Conservation (phyloP, 2,329 filamentous ascomycete genomes). For the Colletotrichum filicis region DNA sequence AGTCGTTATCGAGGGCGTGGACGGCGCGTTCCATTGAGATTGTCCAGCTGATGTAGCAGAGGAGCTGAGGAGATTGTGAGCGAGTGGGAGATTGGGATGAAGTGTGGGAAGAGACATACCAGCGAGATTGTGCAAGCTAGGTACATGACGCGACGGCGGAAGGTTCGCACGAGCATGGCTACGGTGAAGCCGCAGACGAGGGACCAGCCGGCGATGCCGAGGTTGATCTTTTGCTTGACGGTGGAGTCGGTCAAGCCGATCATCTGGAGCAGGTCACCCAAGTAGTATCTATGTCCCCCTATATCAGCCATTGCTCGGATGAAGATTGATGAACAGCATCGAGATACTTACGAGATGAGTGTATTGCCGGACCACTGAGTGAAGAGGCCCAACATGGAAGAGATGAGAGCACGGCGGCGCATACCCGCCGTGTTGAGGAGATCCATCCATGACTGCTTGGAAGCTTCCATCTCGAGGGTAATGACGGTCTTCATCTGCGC, state of each 20-base stretch:
- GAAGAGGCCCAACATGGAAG: constrained; percentile 61
- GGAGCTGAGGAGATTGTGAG: not conserved
- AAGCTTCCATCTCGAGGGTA: constrained; percentile 62
- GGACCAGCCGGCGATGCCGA: constrained; percentile 59
- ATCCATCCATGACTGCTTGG: constrained; percentile 64
- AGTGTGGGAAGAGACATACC: not conserved
- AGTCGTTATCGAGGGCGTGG: constrained; percentile 41
- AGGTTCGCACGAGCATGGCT: constrained; percentile 55
- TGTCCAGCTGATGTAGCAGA: constrained; percentile 66
- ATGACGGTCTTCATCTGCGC: constrained; percentile 69
- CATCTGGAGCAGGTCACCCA: constrained; percentile 56
- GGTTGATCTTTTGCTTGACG: constrained; percentile 56
- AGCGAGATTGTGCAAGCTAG: constrained; percentile 55
- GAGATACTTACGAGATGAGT: constrained; percentile 49
- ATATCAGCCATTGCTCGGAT: not conserved
- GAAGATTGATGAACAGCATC: not conserved
- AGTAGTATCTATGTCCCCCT: constrained; percentile 49
- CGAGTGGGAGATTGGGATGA: too few species aligned
- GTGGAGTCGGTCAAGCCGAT: constrained; percentile 55
- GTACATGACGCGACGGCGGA: constrained; percentile 59
- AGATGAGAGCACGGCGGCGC: constrained; percentile 60
- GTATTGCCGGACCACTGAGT: constrained; percentile 65
- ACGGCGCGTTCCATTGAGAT: constrained; percentile 54
- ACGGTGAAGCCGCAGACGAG: constrained; percentile 55
- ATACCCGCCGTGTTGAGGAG: constrained; percentile 62